These are phyloP conservation scores for Scalesia atractyloides DNA, from an alignment of 129 eudicot species.

Conservation along the genomic window DNA sequence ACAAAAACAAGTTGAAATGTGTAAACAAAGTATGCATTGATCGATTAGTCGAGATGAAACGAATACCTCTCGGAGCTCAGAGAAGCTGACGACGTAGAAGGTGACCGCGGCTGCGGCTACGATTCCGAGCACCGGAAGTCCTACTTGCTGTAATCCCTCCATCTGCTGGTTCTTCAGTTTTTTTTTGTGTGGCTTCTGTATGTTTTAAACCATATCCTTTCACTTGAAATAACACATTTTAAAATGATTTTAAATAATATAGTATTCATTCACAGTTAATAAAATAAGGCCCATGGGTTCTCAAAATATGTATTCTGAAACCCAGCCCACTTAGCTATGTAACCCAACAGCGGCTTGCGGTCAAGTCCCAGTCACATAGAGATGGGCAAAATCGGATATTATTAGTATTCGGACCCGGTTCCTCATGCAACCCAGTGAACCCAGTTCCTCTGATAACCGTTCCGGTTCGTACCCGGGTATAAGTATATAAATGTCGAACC, in stretches of 20 bases:
- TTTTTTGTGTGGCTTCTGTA: constrained; percentile 23
- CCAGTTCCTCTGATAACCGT: no score
- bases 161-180: constrained; percentile 23
- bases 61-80: constrained; percentile 79
- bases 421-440: no score
- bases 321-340: background rate
- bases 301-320: background rate
- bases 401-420: no score
- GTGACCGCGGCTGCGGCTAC: constrained; percentile 92
- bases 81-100: constrained; percentile 86
- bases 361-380: no score
- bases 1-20: background rate
- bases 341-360: no score
- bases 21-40: background rate
- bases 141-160: constrained; percentile 78
- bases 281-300: background rate
- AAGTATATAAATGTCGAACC: no score
- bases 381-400: no score
- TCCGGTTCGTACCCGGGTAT: no score
- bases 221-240: background rate
- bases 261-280: no score
- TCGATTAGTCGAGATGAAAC: background rate
- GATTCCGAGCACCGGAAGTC: constrained; percentile 67
- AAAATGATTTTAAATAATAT: no score
- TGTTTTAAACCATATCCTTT: constrained; percentile 19